Conservation (phyloP, 208 protist species). For the Novymonas esmeraldas region DNA sequence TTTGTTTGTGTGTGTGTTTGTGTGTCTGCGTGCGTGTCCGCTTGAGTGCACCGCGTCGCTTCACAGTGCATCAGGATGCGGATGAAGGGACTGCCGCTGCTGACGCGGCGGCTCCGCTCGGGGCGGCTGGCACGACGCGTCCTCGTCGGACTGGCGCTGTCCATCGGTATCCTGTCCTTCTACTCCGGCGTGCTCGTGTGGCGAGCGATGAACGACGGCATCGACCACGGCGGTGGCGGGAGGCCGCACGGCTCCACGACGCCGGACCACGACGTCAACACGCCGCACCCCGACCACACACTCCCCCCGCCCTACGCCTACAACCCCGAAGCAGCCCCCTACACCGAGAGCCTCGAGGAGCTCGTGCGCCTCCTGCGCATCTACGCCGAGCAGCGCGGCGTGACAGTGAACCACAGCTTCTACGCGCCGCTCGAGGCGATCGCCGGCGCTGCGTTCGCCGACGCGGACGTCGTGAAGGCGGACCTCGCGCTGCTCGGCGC, state of each 20-base stretch:
- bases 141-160: not conserved
- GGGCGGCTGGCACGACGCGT: not conserved
- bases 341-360: conserved; percentile 24
- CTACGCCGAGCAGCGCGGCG: conserved; percentile 11
- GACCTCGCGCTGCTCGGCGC: conserved; percentile 3
- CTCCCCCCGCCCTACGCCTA: not conserved
- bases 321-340: conserved; percentile 1
- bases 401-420: conserved; percentile 6
- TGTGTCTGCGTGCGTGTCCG: not conserved
- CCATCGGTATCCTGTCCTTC: not conserved
- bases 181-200: not conserved
- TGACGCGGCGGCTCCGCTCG: conserved; percentile 12
- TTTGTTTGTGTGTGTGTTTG: conserved; percentile 5
- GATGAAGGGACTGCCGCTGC: not conserved
- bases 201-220: not conserved
- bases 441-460: not conserved
- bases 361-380: conserved; percentile 19
- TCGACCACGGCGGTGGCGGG: not conserved
- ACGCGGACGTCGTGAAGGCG: not conserved
- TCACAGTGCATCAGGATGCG: conserved; percentile 9
- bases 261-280: not conserved
- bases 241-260: not conserved
- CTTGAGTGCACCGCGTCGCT: not conserved
- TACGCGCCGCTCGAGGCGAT: not conserved
- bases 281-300: not conserved